phyloP scores from a whole-genome alignment of 2,329 filamentous ascomycete genomes.

The Stachybotrys chlorohalonatus region DNA sequence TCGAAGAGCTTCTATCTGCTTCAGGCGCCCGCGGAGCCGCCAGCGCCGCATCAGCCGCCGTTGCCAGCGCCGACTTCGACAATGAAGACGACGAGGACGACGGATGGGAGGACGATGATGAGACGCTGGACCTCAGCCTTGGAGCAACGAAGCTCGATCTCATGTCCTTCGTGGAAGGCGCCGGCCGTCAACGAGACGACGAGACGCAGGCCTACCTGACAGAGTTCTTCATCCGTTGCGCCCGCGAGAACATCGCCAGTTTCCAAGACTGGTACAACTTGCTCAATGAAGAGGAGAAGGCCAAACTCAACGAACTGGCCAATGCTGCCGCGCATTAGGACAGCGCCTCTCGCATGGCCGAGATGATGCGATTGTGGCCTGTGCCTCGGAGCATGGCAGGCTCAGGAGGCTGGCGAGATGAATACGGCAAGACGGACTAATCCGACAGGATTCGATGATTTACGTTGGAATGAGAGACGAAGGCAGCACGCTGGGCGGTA shows the following conservation, averaged over 20 bases:
- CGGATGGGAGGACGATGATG: constrained; percentile 81
- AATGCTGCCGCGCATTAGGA: constrained; percentile 21
- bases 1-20: constrained; percentile 82
- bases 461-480: neutral
- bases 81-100: constrained; percentile 67
- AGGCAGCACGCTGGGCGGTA: neutral
- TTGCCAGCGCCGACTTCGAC: constrained; percentile 48
- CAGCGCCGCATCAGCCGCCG: constrained; percentile 54
- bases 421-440: neutral
- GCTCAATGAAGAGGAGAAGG: constrained; percentile 46
- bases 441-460: neutral
- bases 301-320: constrained; percentile 45
- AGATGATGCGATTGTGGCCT: constrained; percentile 6
- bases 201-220: constrained; percentile 80
- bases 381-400: no score
- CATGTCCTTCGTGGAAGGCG: constrained; percentile 64
- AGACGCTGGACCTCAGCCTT: constrained; percentile 66
- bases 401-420: neutral
- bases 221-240: constrained; percentile 65
- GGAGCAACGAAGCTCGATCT: constrained; percentile 63
- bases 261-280: constrained; percentile 49
- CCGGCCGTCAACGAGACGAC: constrained; percentile 65
- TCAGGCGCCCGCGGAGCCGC: constrained; percentile 55
- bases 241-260: constrained; percentile 44
- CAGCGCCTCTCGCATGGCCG: constrained; percentile 2